Percentiles rank a stretch among this genome's conserved stretches.
Evolutionary conservation across 2,329 filamentous ascomycete species (phyloP).

Genomic region (Lasiodiplodia citricola): DNA sequence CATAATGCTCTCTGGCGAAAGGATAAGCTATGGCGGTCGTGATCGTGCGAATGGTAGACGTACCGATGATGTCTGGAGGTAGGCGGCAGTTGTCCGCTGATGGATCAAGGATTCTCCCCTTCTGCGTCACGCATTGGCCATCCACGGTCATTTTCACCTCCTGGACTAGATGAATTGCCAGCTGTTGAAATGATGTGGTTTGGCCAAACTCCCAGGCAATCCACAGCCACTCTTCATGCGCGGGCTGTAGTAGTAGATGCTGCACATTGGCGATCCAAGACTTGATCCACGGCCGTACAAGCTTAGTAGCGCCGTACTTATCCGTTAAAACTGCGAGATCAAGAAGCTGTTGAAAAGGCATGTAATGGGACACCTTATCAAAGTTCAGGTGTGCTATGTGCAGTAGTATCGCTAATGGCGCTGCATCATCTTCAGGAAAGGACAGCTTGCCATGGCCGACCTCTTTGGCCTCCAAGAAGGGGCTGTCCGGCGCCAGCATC

Average conservation of each 20-base stretch:
- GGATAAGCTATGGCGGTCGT: background rate
- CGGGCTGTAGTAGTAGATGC: background rate
- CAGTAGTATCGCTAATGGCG: slow-evolving; percentile 26
- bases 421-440: slow-evolving; percentile 20
- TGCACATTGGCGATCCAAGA: background rate
- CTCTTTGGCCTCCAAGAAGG: background rate
- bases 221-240: slow-evolving; percentile 3
- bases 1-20: background rate
- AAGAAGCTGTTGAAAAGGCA: background rate
- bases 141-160: background rate
- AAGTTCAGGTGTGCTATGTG: slow-evolving; percentile 15
- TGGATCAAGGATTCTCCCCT: background rate
- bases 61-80: slow-evolving; percentile 11
- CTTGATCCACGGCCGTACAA: slow-evolving; percentile 11
- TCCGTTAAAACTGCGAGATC: slow-evolving; percentile 1
- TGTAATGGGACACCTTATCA: background rate
- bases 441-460: background rate
- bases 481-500: slow-evolving; percentile 6
- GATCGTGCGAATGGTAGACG: background rate
- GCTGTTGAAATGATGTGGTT: background rate
- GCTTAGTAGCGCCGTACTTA: slow-evolving; percentile 11
- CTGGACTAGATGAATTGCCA: background rate
- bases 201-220: slow-evolving; percentile 14
- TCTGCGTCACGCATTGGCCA: background rate
- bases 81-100: background rate